A percentile compares a stretch with the other conserved stretches of the same genome.
phyloP scores from a whole-genome alignment of 345 rosid species.

The Brassica incana region DNA sequence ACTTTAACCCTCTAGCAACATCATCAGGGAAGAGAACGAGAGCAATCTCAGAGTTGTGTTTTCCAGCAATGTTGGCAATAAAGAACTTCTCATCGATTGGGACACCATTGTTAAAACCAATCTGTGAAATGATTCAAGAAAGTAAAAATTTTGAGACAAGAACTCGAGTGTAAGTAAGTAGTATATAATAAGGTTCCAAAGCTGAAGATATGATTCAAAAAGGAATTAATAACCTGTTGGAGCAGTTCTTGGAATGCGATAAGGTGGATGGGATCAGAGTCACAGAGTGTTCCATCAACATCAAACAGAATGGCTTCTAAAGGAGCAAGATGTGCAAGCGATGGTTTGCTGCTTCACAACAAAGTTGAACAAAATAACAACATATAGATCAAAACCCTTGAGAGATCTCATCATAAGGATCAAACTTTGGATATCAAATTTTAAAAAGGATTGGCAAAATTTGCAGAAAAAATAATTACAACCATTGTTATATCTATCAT shows the following conservation, averaged over 20 bases:
- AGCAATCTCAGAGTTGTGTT: conserved; percentile 79
- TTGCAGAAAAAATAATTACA: background rate
- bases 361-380: background rate
- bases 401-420: conserved; percentile 6
- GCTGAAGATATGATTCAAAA: background rate
- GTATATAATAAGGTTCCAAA: background rate
- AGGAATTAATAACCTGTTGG: conserved; percentile 66
- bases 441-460: background rate
- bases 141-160: background rate
- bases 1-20: conserved; percentile 56
- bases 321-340: conserved; percentile 65
- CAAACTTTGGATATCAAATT: background rate
- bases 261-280: conserved; percentile 89
- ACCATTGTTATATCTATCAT: background rate
- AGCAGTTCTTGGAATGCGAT: conserved; percentile 64
- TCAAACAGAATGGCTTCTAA: conserved; percentile 81
- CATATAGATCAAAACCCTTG: background rate
- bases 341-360: conserved; percentile 50
- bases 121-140: conserved; percentile 46
- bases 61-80: conserved; percentile 67
- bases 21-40: conserved; percentile 64
- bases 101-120: conserved; percentile 82
- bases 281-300: conserved; percentile 95
- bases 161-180: background rate
- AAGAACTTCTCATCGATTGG: conserved; percentile 83